A percentile compares a stretch with the other conserved stretches of the same genome.
phyloP scores from a whole-genome alignment of 257 asterid genomes.

The Solanum chiquidenum region DNA sequence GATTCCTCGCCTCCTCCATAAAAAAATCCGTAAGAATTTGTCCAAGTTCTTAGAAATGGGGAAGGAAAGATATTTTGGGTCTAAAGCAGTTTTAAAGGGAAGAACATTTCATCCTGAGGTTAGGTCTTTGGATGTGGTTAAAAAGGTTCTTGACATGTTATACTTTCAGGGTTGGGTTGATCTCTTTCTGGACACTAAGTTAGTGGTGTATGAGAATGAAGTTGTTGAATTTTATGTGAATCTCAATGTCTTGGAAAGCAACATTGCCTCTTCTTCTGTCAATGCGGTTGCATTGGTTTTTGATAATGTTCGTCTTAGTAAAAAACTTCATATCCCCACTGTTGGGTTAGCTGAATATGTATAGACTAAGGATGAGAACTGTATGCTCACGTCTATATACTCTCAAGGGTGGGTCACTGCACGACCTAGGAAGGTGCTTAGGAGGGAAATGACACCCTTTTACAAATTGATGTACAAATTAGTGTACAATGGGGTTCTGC shows the following conservation, averaged over 20 bases:
- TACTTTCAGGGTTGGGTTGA: too few relatives aligned
- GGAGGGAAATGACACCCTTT: not conserved
- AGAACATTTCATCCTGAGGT: not conserved
- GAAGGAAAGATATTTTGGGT: not conserved
- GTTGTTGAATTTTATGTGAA: too few relatives aligned
- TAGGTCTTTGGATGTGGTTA: not conserved
- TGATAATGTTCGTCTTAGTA: not conserved
- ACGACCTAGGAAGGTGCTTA: too few relatives aligned
- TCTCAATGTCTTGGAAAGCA: too few relatives aligned
- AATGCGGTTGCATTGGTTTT: too few relatives aligned
- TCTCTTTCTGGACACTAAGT: too few relatives aligned
- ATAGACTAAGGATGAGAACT: too few relatives aligned
- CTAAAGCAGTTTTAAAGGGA: not conserved
- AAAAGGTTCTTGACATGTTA: too few relatives aligned
- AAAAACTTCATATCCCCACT: not conserved
- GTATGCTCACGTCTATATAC: not conserved
- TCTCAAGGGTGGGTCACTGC: not conserved
- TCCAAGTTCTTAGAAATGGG: not conserved
- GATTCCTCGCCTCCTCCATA: not conserved
- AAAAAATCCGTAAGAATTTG: too few relatives aligned
- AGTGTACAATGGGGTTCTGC: fast-evolving
- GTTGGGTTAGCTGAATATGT: too few relatives aligned
- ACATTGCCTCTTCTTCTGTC: too few relatives aligned
- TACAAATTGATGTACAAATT: not conserved
- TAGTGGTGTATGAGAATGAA: not conserved